Evolutionary conservation across 257 asterid genomes (phyloP).

Genomic region (Solanum chilense): DNA sequence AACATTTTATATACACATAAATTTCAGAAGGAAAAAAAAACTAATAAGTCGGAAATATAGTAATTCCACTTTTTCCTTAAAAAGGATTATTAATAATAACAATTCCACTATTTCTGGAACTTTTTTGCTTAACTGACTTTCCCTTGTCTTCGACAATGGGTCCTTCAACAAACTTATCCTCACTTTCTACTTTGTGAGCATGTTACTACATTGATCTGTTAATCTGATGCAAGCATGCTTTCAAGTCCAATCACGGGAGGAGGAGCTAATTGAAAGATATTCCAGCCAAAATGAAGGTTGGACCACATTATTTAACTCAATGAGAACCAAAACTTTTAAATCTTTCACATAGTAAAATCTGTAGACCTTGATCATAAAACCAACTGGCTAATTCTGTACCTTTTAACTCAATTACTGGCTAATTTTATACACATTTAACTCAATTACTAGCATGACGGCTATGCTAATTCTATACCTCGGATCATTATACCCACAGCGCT

Average conservation of each 20-base stretch:
- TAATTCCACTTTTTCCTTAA: not conserved
- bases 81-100: not conserved
- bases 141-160: not conserved
- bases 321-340: not conserved
- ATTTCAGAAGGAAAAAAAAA: not conserved
- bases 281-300: not conserved
- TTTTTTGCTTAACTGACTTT: not conserved
- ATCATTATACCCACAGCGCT: not conserved
- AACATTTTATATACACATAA: slow-evolving; percentile 2
- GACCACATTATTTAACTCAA: not conserved
- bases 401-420: not conserved
- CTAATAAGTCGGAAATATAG: not conserved
- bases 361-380: not conserved
- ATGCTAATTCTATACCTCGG: not conserved
- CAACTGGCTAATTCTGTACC: not conserved
- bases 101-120: not conserved
- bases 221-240: not conserved
- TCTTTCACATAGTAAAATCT: not conserved
- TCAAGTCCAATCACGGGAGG: not conserved
- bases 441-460: not conserved
- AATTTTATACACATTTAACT: not conserved
- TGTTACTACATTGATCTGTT: not conserved
- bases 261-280: not conserved
- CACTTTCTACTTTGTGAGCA: not conserved
- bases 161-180: not conserved